Base-by-base conservation (phyloP, 148 eudicot species). In the Spergularia marina region DNA sequence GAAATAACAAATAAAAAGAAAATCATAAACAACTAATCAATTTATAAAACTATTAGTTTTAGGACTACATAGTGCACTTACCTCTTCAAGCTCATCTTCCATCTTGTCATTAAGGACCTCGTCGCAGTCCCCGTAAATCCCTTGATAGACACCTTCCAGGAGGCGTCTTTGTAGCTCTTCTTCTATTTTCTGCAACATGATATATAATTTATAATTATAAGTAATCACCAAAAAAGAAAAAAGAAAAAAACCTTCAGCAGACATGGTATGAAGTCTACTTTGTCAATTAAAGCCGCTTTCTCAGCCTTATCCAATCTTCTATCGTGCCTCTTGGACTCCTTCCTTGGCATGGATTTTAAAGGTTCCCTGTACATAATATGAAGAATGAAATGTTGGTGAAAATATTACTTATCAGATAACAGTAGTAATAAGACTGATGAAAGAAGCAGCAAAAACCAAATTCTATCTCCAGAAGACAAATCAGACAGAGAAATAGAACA, bases 241-340 rank as follows among this genome's bases (percentile, higher is more conserved):
- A 15, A 60, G 49, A 30, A 5, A 68, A 57, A 21, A 30, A 40
- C 6, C 68, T 70, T 34, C 25, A 47, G 67, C 51, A 71, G 23
- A 20, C 39, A 34, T 30, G 34, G 59, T 21, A 71, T 20, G 14
- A 66, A 12, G 34, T 52, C 69, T 78, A 94, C 97, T 85, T 86
- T 91, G 41, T 90, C 93, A 62, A 91, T 25, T n/a, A 68, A 70
- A 76, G 98, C 98, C 44, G 94, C 96, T 67, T 79, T 89, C 84
- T 89, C 97, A 72, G 98, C 96, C 84, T 94, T 94, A 61, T 90
- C 89, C 79, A 81, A 85, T 75, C 93, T 87, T 78, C 96, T 84
- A 53, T 90, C 71, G 72, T 94, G 97, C 78, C 98, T 84, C 79
- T 89, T 94, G 56, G 23, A 79, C 84, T 84, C 82, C 82, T 89